Evolutionary conservation across 169 alveolate genomes (phyloP).

Genomic region (Eimeria tenella): DNA sequence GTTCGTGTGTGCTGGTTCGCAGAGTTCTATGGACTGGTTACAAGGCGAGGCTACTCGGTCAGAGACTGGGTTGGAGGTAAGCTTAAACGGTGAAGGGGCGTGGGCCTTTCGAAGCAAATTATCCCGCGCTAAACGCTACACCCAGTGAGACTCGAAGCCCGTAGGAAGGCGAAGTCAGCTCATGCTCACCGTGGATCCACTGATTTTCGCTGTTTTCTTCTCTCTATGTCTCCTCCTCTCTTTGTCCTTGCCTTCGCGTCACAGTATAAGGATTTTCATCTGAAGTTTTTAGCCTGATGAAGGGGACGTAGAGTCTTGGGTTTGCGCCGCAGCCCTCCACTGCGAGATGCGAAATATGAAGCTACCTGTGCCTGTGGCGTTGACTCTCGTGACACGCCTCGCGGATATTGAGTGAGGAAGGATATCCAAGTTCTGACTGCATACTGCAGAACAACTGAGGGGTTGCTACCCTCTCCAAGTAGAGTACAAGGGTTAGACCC

Average conservation of each 20-base stretch:
- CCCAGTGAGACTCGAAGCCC: no score
- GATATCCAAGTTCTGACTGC: neutral
- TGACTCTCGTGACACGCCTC: slow-evolving; percentile 73
- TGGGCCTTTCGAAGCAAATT: no score
- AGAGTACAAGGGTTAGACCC: no score
- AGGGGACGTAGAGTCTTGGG: neutral
- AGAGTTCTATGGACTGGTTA: slow-evolving; percentile 66
- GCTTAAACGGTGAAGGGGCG: neutral
- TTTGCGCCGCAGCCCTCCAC: slow-evolving; percentile 64
- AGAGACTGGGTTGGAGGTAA: slow-evolving; percentile 72
- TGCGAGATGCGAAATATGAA: slow-evolving; percentile 19
- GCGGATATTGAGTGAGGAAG: slow-evolving; percentile 75
- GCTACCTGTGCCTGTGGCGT: slow-evolving; percentile 61
- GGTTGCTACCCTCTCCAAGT: no score
- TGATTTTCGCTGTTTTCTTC: neutral
- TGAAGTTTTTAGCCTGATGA: neutral
- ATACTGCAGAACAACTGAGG: no score
- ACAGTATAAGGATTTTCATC: neutral
- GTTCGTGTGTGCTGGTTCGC: neutral
- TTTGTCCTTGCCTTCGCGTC: neutral
- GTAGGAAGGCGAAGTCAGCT: no score
- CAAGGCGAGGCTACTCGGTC: slow-evolving; percentile 64
- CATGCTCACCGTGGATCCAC: neutral
- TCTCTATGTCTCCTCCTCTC: neutral
- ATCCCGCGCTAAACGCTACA: no score